phyloP scores from a whole-genome alignment of 176 grass and related monocot genomes.

The Puccinellia tenuiflora region DNA sequence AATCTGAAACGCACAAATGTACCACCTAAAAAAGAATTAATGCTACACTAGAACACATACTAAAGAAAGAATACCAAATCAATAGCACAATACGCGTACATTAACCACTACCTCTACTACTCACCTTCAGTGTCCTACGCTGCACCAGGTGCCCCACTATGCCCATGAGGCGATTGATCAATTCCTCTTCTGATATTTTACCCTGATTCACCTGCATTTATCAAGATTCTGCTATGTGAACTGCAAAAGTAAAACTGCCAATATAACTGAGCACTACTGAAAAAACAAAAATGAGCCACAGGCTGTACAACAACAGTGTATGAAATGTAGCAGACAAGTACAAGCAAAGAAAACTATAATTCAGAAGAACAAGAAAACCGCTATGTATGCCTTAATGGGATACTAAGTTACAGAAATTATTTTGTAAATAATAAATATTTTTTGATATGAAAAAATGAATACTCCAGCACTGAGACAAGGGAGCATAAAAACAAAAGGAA shows the following conservation, averaged over 20 bases:
- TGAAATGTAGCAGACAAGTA: not conserved
- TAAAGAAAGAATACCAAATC: not conserved
- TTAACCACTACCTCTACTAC: slow-evolving; percentile 2
- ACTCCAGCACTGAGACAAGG: not conserved
- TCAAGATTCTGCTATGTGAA: not conserved
- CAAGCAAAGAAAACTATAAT: not conserved
- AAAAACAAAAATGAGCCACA: not conserved
- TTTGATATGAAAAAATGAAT: not conserved
- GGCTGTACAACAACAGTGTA: not conserved
- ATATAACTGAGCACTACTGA: not conserved
- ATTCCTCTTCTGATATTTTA: slow-evolving; percentile 60
- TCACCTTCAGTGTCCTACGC: slow-evolving; percentile 80
- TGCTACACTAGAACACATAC: not conserved
- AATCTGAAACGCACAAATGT: not conserved
- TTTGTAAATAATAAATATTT: not conserved
- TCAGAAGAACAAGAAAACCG: not conserved
- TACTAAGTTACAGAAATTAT: not conserved
- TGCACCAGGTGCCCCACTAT: slow-evolving; percentile 77
- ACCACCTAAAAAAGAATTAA: not conserved
- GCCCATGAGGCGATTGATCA: slow-evolving; percentile 69
- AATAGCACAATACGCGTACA: not conserved
- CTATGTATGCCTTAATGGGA: not conserved
- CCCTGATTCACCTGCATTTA: slow-evolving; percentile 54
- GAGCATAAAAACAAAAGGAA: not conserved
- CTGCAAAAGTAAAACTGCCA: not conserved